A percentile compares a stretch with the other conserved stretches of the same genome.
Conservation (phyloP, 106 monocot species). For the Posidonia australis region DNA sequence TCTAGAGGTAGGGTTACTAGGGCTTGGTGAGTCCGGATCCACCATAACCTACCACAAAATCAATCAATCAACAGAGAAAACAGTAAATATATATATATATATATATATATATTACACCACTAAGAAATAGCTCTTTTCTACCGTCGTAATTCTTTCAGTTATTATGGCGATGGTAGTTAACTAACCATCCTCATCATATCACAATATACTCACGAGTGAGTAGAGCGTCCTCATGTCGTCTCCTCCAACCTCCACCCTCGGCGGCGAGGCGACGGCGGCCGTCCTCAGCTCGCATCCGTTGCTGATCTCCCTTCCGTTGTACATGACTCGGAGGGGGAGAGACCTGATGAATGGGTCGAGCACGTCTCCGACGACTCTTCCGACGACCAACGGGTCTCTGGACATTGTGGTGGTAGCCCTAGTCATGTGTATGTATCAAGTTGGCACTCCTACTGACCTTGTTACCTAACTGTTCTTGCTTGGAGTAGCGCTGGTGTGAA, state of each 20-base stretch:
- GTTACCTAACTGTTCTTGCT: no score
- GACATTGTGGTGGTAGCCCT: background rate
- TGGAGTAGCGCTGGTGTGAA: no score
- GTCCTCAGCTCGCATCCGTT: slow-evolving; percentile 65
- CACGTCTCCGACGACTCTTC: slow-evolving; percentile 57
- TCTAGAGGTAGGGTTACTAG: slow-evolving; percentile 8
- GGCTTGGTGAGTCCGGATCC: slow-evolving; percentile 10
- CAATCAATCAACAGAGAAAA: background rate
- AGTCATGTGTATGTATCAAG: background rate
- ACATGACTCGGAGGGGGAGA: slow-evolving; percentile 36
- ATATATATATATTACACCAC: no score
- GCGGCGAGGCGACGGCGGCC: slow-evolving; percentile 32
- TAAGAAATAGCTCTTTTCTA: no score
- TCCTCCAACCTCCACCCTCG: slow-evolving; percentile 44
- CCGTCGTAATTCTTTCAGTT: no score
- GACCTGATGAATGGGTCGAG: slow-evolving; percentile 51
- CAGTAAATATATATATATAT: no score
- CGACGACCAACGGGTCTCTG: slow-evolving; percentile 62
- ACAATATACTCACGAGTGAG: slow-evolving; percentile 63
- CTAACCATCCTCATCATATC: no score
- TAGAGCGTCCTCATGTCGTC: slow-evolving; percentile 38
- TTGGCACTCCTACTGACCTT: no score
- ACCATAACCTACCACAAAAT: slow-evolving; percentile 15
- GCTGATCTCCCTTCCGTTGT: slow-evolving; percentile 47
- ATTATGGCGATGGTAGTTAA: no score